A percentile compares a stretch with the other conserved stretches of the same genome.
Conservation (phyloP, 1,139 yeast species). For the Ogataea hybrid region DNA sequence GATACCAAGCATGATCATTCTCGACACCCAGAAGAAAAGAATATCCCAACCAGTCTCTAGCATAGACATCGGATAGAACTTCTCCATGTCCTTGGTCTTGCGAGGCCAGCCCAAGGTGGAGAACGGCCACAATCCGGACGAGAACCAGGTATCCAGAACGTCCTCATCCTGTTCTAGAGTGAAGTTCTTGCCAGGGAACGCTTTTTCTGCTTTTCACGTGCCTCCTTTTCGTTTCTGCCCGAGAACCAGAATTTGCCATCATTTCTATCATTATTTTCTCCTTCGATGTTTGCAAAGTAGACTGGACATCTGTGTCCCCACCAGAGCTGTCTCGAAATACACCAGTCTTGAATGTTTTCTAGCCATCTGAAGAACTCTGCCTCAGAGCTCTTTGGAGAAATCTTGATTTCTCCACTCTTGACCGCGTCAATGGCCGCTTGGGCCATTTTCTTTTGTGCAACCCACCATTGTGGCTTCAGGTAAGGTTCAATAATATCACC, state of each 20-base stretch:
- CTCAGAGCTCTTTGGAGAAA: constrained; percentile 87
- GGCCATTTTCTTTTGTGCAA: constrained; percentile 87
- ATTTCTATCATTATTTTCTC: constrained; percentile 55
- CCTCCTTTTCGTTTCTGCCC: constrained; percentile 81
- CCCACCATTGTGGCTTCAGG: constrained; percentile 99
- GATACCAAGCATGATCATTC: constrained; percentile 91
- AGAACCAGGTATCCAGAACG: constrained; percentile 98
- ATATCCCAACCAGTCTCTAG: constrained; percentile 99
- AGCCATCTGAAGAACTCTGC: constrained; percentile 95
- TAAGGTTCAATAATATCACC: constrained; percentile 97
- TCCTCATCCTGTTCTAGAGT: constrained; percentile 94
- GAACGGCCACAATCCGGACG: constrained; percentile 98
- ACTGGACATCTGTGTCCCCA: constrained; percentile 99
- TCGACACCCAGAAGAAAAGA: constrained; percentile 96
- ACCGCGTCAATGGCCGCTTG: constrained; percentile 85
- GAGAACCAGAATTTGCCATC: constrained; percentile 88
- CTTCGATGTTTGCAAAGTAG: constrained; percentile 81
- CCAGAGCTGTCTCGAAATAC: constrained; percentile 99
- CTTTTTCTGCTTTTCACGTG: constrained; percentile 70
- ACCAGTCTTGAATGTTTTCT: constrained; percentile 98
- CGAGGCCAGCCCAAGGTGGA: constrained; percentile 96
- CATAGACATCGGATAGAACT: constrained; percentile 87
- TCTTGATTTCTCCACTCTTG: constrained; percentile 73
- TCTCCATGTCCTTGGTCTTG: constrained; percentile 67
- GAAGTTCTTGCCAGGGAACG: constrained; percentile 68